Evolutionary conservation across 176 grass and related monocot genomes (phyloP), one percentile per base, ranked within the genome.

Genomic region (Secale cereale): DNA sequence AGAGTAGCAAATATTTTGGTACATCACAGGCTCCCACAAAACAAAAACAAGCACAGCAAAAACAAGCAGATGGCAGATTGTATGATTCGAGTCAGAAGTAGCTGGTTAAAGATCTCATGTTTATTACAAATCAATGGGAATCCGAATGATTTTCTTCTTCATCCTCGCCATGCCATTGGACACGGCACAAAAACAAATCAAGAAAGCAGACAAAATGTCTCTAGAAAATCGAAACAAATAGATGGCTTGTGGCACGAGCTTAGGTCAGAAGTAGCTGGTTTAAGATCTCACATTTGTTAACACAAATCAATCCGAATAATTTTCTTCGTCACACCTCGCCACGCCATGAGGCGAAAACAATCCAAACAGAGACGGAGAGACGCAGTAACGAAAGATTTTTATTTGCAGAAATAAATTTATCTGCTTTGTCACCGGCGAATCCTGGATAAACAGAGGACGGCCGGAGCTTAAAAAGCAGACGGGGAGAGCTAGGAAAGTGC

Each of bases 1-100:
- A 91, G 86, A 91, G 90, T 88, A 91, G 90, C 90, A 91, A 91
- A 91, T 91, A 91, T 82, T 74, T 74, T 83, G 8, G 33, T 86
- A 80, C 86, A 75, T 92, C 86, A 89, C 37, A 8, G 86, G 83
- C 46, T 10, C n/a, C 7, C 1, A 39, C 0, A 12, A 28, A 27
- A 10, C 14, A 28, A 2, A 2, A 7, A 39, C 0, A 9, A 5
- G 0, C 2, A 37, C 7, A 0, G 4, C 27, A 2, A 9, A 19
- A 39, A 73, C 0, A 25, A 32, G 6, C 15, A 31, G 5, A 28
- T 62, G 10, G 12, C 0, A 45, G 22, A 32, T 40, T 12, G 41
- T 59, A 63, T 25, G 80, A 59, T 84, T 48, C 0, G 80, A 59
- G 83, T 92, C 90, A 77, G 87, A 92, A 89, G 87, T 92, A 86